Base-by-base conservation (phyloP, 2,329 filamentous ascomycete species). In the Davidsoniella neocaledoniae region DNA sequence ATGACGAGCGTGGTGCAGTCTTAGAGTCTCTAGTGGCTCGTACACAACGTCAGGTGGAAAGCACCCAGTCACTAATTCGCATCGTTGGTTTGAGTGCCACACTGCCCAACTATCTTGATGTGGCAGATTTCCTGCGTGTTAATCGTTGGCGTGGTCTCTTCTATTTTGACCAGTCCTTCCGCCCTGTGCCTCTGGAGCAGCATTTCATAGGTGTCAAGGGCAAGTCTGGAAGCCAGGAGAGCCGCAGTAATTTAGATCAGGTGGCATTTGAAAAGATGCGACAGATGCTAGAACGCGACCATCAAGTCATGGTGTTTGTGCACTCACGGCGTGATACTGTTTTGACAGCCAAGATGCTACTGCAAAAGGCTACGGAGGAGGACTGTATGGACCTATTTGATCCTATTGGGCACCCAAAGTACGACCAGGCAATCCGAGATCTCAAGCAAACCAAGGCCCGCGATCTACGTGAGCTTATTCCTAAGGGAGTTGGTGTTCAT, bases 291-390 rank as follows among this genome's bases (percentile, higher is more conserved):
- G 78, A 87, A 60, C 70, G 73, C 52, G 88, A 85, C n/a, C 91
- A 99, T 59, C 91, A 98, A 63, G 76, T 98, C 56, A 98, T 99
- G 93, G 90, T 99, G 0, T 98, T 99, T 63, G 93, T 98, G 9
- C 93, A 98, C 63, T 95, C 90, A 1, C 76, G 91, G 23, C 88
- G 94, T 61, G 93, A 99, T 58, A 98, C 93, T 0, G 78, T 94
- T 56, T 76, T 83, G 54, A 93, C 90, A 1, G 88, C 91, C 43
- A 82, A 84, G 56, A 86, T 82, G 68, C 69, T 98, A 23, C 79
- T 84, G 54, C 81, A 95, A 57, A 87, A 91, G 69, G 91, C 91
- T 1, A 70, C 79, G 2, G 88, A 96, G 33, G 74, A 94, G 38
- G 74, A 78, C 41, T 86, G 83, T 55, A 68, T 79, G 9, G 84